Evolutionary conservation across 139 green algal species (phyloP), one percentile per base, ranked within the genome.

Genomic region (Bryopsis sp.): DNA sequence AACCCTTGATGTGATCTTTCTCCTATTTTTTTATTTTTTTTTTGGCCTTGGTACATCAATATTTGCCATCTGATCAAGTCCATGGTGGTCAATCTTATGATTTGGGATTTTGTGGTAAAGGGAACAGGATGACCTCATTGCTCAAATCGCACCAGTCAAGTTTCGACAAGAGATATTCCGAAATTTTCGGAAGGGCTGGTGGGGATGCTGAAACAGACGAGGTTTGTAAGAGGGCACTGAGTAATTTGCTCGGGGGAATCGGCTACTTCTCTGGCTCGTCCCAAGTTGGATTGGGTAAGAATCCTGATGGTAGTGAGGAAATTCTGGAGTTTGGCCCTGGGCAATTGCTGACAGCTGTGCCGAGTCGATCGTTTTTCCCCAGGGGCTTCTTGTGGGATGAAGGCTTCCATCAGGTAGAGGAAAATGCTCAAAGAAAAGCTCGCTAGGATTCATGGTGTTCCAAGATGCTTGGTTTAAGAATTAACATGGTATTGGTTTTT

Each of bases 321-420:
- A 26, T 67, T 2, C 31, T 61, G 38, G 2, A 48, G 3, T 72
- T 71, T 66, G 78, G 50, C 69, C 74, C 73, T 2, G 74, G 73
- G 3, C 35, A 76, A 2, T 78, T 95, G 2, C 89, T 85, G 74
- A 90, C 80, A 2, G 83, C 84, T 0, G 80, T 89, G 28, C 92
- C 92, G 48, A 90, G 81, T 77, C 79, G 92, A 46, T 85, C 79
- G 73, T 95, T 96, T 79, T 97, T 97, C 68, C 92, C 92, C 0
- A 79, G 92, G 0, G 92, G 92, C 36, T 98, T 98, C 79, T 76
- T 98, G 2, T 98, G 92, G 92, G 92, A 98, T 62, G 92, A 98
- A 75, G 92, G 92, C 57, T 98, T 98, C 77, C 92, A 98, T 79
- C 92, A 97, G 81, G 83, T 95, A 48, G 73, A 83, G 46, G 64